Evolutionary conservation across 2,329 filamentous ascomycete genomes (phyloP).

Genomic region (Dactylellina parvicollis): DNA sequence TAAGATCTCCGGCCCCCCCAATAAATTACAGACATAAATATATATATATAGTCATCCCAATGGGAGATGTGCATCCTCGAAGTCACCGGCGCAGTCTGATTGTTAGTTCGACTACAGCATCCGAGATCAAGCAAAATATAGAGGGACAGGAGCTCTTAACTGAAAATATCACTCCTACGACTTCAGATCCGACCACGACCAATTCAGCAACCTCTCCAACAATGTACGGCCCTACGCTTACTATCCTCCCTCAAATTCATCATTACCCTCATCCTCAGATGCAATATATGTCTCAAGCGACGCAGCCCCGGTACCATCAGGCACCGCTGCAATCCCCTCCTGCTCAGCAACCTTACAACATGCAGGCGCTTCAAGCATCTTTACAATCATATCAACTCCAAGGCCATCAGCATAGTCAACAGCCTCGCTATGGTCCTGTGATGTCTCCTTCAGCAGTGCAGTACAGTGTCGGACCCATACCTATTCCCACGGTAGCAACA

Average conservation of each 20-base stretch:
- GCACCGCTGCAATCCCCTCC: constrained; percentile 31
- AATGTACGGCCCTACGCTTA: constrained; percentile 52
- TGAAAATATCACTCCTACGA: constrained; percentile 24
- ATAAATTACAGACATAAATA: constrained; percentile 25
- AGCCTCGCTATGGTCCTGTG: constrained; percentile 48
- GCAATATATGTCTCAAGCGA: constrained; percentile 36
- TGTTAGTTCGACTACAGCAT: constrained; percentile 51
- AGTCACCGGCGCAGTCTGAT: constrained; percentile 54
- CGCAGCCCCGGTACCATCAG: constrained; percentile 43
- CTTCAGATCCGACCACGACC: constrained; percentile 31
- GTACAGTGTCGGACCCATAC: constrained; percentile 45
- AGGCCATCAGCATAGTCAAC: constrained; percentile 39
- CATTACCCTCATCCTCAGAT: constrained; percentile 49
- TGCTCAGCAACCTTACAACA: constrained; percentile 46
- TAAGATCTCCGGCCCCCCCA: constrained; percentile 30
- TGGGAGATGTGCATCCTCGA: constrained; percentile 53
- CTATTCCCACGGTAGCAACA: constrained; percentile 47
- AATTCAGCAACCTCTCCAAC: constrained; percentile 38
- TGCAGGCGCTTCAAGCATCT: constrained; percentile 43
- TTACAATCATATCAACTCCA: constrained; percentile 50
- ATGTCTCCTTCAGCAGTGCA: constrained; percentile 34
- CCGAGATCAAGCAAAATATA: constrained; percentile 53
- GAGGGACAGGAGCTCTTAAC: constrained; percentile 32
- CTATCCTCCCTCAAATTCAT: constrained; percentile 40
- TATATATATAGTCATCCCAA: constrained; percentile 49